phyloP scores from a whole-genome alignment of 2,329 filamentous ascomycete genomes.

The Penicillium brasilianum region DNA sequence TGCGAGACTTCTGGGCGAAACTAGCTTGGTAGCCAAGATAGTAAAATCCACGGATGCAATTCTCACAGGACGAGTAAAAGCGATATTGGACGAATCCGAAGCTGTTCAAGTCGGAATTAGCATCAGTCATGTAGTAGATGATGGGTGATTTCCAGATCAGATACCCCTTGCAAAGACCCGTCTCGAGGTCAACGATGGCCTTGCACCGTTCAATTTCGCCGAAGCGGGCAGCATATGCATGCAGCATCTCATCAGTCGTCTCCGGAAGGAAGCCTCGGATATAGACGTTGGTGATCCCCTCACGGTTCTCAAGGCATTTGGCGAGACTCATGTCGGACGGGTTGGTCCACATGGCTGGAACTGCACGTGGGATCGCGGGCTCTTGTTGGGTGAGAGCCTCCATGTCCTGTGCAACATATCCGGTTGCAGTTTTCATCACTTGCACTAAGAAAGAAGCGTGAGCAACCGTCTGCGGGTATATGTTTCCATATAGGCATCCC shows the following conservation, averaged over 20 bases:
- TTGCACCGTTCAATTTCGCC: constrained; percentile 96
- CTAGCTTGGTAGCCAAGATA: constrained; percentile 95
- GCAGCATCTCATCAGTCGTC: constrained; percentile 88
- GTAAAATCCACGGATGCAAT: constrained; percentile 95
- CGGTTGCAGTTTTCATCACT: constrained; percentile 53
- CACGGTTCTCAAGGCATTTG: constrained; percentile 92
- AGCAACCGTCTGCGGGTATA: constrained; percentile 62
- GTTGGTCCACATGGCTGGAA: constrained; percentile 82
- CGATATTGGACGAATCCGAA: constrained; percentile 98
- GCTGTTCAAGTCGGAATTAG: constrained; percentile 55
- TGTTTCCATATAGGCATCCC: constrained; percentile 62
- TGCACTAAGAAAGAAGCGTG: constrained; percentile 45
- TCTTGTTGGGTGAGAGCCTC: constrained; percentile 73
- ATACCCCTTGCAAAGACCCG: constrained; percentile 94
- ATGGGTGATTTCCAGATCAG: constrained; percentile 37
- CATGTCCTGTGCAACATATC: constrained; percentile 57
- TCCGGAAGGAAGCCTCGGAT: constrained; percentile 94
- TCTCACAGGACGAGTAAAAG: constrained; percentile 84
- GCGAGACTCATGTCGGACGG: constrained; percentile 88
- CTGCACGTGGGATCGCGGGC: constrained; percentile 83
- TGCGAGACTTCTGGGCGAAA: constrained; percentile 98
- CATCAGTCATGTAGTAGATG: background rate
- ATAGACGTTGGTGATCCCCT: constrained; percentile 96
- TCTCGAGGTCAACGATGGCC: constrained; percentile 94
- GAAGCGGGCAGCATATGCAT: constrained; percentile 82